phyloP scores from a whole-genome alignment of 768 basidiomycete species.

The Amanita rubescens region DNA sequence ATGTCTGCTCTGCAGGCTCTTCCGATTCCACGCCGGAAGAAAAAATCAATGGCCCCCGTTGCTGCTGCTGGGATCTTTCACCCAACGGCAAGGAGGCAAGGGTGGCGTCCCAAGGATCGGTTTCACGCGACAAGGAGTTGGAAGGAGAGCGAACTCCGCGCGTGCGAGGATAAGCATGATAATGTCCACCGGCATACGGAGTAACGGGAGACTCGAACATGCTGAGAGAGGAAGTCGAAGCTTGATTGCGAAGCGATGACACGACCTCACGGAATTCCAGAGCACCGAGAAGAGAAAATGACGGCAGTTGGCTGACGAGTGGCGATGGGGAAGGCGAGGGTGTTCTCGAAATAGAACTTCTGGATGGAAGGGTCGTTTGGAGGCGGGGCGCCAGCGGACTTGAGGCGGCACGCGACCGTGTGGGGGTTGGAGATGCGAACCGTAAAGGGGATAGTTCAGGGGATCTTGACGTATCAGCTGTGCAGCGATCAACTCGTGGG shows the following conservation, averaged over 20 bases:
- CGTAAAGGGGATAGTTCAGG: constrained; percentile 21
- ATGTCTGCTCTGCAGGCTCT: constrained; percentile 9
- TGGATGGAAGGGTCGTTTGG: constrained; percentile 30
- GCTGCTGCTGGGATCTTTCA: constrained; percentile 38
- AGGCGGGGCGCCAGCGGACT: constrained; percentile 25
- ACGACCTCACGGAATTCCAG: constrained; percentile 95
- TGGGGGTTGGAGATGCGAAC: constrained; percentile 24
- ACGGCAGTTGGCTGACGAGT: constrained; percentile 52
- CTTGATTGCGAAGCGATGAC: constrained; percentile 66
- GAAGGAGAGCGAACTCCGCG: constrained; percentile 15
- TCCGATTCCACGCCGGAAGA: not conserved
- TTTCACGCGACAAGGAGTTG: not conserved
- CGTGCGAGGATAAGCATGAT: constrained; percentile 29
- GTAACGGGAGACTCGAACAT: constrained; percentile 61
- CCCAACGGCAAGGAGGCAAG: constrained; percentile 34
- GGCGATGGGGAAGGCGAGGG: constrained; percentile 40
- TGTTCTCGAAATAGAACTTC: constrained; percentile 35
- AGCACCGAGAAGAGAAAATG: constrained; percentile 89
- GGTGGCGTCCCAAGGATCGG: constrained; percentile 40
- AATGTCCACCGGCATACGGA: constrained; percentile 73
- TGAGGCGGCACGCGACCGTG: constrained; percentile 35
- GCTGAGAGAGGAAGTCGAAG: constrained; percentile 47
- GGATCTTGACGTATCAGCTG: constrained; percentile 10
- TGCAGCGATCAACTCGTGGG: constrained; percentile 3
- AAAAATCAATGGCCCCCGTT: not conserved